These are phyloP conservation scores for Lasiodiplodia theobromae DNA, from an alignment of 2,329 filamentous ascomycete genomes.

Conservation along the genomic window DNA sequence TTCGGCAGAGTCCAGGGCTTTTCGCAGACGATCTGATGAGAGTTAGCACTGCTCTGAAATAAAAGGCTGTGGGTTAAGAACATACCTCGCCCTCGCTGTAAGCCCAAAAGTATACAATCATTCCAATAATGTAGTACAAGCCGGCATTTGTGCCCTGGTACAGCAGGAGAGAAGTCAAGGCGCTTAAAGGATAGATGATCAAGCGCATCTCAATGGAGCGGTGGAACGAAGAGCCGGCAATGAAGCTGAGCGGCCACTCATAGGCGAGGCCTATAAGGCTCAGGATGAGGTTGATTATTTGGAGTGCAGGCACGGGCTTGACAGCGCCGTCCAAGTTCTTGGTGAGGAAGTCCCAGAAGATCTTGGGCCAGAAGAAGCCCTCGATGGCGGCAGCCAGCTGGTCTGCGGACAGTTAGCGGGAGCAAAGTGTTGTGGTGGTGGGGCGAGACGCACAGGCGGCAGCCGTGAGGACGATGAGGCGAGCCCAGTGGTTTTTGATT, in stretches of 20 bases:
- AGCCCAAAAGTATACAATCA: slow-evolving; percentile 92
- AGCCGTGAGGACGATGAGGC: slow-evolving; percentile 88
- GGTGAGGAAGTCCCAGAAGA: slow-evolving; percentile 97
- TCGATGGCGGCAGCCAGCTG: slow-evolving; percentile 85
- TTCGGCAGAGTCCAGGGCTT: slow-evolving; percentile 60
- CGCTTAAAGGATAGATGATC: slow-evolving; percentile 79
- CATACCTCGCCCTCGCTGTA: slow-evolving; percentile 96
- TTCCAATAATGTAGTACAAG: slow-evolving; percentile 87
- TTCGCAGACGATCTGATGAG: slow-evolving; percentile 53
- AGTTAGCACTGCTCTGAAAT: slow-evolving; percentile 31
- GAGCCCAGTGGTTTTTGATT: slow-evolving; percentile 99
- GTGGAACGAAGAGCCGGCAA: slow-evolving; percentile 78
- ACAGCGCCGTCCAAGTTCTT: slow-evolving; percentile 87
- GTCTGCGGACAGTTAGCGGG: slow-evolving; percentile 61
- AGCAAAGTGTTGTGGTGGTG: slow-evolving; percentile 2
- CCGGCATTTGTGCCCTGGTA: slow-evolving; percentile 95
- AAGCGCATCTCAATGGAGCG: slow-evolving; percentile 87
- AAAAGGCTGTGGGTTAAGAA: slow-evolving; percentile 32
- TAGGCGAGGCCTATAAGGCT: slow-evolving; percentile 80
- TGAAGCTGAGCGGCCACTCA: slow-evolving; percentile 84
- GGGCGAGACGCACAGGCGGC: slow-evolving; percentile 67
- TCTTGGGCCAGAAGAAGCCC: slow-evolving; percentile 97
- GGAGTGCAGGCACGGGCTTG: slow-evolving; percentile 85
- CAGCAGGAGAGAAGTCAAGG: slow-evolving; percentile 76
- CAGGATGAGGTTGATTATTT: slow-evolving; percentile 87